A percentile compares a stretch with the other conserved stretches of the same genome.
Evolutionary conservation across 2,329 filamentous ascomycete species (phyloP).

Genomic region (Arthrobotrys conoides): DNA sequence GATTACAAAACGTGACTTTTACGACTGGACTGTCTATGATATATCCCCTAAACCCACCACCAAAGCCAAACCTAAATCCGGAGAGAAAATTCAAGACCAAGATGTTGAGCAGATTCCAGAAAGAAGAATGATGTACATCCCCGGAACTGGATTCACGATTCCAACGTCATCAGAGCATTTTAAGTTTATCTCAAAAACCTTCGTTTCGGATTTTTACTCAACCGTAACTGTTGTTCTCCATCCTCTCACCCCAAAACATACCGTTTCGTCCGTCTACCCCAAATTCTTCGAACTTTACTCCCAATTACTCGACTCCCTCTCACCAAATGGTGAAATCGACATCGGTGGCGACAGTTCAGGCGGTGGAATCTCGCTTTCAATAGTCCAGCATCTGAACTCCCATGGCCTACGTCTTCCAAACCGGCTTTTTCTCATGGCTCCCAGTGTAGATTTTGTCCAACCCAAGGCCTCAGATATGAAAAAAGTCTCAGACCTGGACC

Average conservation of each 20-base stretch:
- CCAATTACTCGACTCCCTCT: not conserved
- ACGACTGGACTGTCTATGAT: conserved; percentile 46
- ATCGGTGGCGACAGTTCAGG: conserved; percentile 47
- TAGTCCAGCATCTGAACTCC: conserved; percentile 30
- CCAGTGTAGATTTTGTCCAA: conserved; percentile 45
- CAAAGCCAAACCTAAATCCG: not conserved
- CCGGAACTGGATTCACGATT: conserved; percentile 38
- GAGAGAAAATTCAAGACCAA: not conserved
- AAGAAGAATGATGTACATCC: conserved; percentile 47
- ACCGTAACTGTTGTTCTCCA: conserved; percentile 42
- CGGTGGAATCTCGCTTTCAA: conserved; percentile 37
- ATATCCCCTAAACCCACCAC: conserved; percentile 31
- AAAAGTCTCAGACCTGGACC: conserved; percentile 27
- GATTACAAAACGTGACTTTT: conserved; percentile 27
- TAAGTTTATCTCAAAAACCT: conserved; percentile 40
- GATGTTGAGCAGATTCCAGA: not conserved
- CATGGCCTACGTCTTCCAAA: conserved; percentile 18
- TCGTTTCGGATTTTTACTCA: not conserved
- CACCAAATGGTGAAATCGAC: conserved; percentile 29
- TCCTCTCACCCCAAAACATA: conserved; percentile 41
- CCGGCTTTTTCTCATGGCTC: conserved; percentile 46
- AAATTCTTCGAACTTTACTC: conserved; percentile 49
- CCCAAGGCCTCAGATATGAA: conserved; percentile 40
- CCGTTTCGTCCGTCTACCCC: conserved; percentile 31
- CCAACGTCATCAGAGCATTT: conserved; percentile 42